These are phyloP conservation scores for Saccharata proteae DNA, from an alignment of 2,329 filamentous ascomycete species.

Conservation along the genomic window DNA sequence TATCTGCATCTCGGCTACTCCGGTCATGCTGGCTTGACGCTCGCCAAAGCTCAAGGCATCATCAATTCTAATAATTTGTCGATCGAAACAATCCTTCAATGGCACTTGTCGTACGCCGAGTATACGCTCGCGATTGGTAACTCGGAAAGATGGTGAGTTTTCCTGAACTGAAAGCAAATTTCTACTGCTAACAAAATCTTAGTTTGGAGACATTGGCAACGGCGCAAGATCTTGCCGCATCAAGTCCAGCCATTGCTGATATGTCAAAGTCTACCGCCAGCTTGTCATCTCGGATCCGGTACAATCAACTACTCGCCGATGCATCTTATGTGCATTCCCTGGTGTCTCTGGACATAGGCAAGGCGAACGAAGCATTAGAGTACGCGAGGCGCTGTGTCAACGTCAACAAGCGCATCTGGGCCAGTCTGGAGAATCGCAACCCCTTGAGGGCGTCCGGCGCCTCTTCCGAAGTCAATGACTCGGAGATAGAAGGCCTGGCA, in stretches of 20 bases:
- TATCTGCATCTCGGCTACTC: conserved; percentile 50
- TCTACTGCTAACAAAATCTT: conserved; percentile 10
- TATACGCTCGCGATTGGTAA: conserved; percentile 58
- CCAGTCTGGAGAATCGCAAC: conserved; percentile 34
- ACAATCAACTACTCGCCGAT: conserved; percentile 44
- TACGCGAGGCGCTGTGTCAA: conserved; percentile 37
- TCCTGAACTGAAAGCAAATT: too few species aligned
- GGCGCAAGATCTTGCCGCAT: conserved; percentile 18
- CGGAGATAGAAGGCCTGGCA: conserved; percentile 12
- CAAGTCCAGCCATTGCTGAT: conserved; percentile 17
- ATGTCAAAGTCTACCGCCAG: conserved; percentile 20
- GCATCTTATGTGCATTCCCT: conserved; percentile 54
- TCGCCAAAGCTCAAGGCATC: conserved; percentile 47
- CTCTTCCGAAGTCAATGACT: conserved; percentile 11
- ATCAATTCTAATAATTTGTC: conserved; percentile 26
- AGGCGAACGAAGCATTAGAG: conserved; percentile 32
- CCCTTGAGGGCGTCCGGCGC: neutral
- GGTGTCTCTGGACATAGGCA: conserved; percentile 46
- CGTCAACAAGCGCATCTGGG: conserved; percentile 40
- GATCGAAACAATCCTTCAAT: conserved; percentile 38
- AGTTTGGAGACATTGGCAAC: conserved; percentile 19
- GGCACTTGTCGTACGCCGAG: conserved; percentile 62
- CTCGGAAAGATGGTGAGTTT: conserved; percentile 43
- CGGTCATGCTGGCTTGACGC: conserved; percentile 42
- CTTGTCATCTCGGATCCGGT: conserved; percentile 21